These are phyloP conservation scores for Escallonia herrerae DNA, from an alignment of 129 eudicot genomes.

Conservation along the genomic window DNA sequence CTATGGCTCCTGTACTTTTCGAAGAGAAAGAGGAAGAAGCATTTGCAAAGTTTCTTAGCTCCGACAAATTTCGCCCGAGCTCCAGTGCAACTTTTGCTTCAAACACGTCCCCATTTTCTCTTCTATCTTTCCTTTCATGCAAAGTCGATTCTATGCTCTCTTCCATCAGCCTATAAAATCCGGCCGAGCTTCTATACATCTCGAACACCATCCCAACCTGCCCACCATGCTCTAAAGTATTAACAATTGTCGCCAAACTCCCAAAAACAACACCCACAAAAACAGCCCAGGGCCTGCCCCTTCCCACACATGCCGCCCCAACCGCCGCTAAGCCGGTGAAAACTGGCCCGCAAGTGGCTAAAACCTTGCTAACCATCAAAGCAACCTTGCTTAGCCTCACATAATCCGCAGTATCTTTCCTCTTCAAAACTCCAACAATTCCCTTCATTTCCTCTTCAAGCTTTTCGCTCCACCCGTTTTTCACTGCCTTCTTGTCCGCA, in stretches of 20 bases:
- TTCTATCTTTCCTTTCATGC: neutral
- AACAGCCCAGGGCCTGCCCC: neutral
- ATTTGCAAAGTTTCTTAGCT: slow-evolving; percentile 2
- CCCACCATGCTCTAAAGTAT: slow-evolving; percentile 6
- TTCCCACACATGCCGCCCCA: neutral
- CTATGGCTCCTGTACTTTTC: neutral
- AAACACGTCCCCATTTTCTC: slow-evolving; percentile 8
- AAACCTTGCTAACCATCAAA: neutral
- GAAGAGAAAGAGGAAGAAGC: neutral
- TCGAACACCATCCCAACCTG: slow-evolving; percentile 11
- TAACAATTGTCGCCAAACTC: neutral
- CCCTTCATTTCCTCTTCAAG: slow-evolving; percentile 5
- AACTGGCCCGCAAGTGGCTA: slow-evolving; percentile 1
- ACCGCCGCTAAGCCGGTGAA: slow-evolving; percentile 1
- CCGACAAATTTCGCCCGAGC: neutral
- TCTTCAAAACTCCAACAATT: slow-evolving; percentile 4
- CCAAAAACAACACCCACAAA: slow-evolving; percentile 1
- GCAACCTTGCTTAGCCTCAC: slow-evolving; percentile 7
- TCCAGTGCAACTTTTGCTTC: slow-evolving; percentile 5
- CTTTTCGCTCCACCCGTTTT: slow-evolving; percentile 7
- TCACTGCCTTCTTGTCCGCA: neutral
- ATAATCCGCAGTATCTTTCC: slow-evolving; percentile 3
- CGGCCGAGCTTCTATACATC: slow-evolving; percentile 9
- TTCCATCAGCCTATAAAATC: neutral
- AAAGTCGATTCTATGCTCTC: slow-evolving; percentile 8